These are phyloP conservation scores for Colletotrichum graminicola DNA, from an alignment of 2,329 filamentous ascomycete species.

Conservation along the genomic window DNA sequence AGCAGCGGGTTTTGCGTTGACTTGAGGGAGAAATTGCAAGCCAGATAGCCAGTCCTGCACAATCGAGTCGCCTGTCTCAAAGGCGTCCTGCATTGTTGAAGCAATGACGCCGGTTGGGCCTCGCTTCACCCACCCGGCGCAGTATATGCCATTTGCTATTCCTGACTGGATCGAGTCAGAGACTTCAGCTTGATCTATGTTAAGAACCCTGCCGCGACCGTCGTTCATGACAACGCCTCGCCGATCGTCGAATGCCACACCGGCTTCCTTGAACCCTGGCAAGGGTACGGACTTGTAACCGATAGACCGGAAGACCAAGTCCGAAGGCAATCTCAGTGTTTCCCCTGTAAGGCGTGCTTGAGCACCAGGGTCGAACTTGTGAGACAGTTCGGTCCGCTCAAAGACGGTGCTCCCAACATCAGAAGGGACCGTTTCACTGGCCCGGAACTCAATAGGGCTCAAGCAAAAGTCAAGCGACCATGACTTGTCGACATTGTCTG, in stretches of 20 bases:
- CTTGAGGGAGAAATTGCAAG: slow-evolving; percentile 53
- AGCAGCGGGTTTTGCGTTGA: slow-evolving; percentile 40
- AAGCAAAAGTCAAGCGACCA: slow-evolving; percentile 91
- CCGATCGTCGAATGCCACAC: slow-evolving; percentile 80
- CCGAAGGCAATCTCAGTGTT: slow-evolving; percentile 68
- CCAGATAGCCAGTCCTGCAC: slow-evolving; percentile 77
- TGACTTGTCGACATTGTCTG: slow-evolving; percentile 67
- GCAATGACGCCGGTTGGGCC: slow-evolving; percentile 97
- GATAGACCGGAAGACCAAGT: slow-evolving; percentile 90
- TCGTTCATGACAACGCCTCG: slow-evolving; percentile 88
- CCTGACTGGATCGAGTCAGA: slow-evolving; percentile 55
- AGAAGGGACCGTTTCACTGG: slow-evolving; percentile 57
- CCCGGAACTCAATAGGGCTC: slow-evolving; percentile 78
- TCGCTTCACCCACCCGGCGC: slow-evolving; percentile 95
- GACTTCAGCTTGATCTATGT: slow-evolving; percentile 49
- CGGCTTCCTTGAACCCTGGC: slow-evolving; percentile 78
- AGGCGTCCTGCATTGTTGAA: slow-evolving; percentile 95
- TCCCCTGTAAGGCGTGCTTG: slow-evolving; percentile 63
- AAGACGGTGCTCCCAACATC: slow-evolving; percentile 77
- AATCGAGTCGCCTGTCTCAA: slow-evolving; percentile 87
- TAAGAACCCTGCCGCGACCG: slow-evolving; percentile 76
- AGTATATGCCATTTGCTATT: slow-evolving; percentile 81
- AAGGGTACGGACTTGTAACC: slow-evolving; percentile 89
- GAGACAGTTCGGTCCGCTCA: slow-evolving; percentile 68
- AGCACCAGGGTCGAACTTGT: slow-evolving; percentile 66